These are phyloP conservation scores for Fraxinus floribunda DNA, from an alignment of 305 asterid genomes.

Conservation along the genomic window DNA sequence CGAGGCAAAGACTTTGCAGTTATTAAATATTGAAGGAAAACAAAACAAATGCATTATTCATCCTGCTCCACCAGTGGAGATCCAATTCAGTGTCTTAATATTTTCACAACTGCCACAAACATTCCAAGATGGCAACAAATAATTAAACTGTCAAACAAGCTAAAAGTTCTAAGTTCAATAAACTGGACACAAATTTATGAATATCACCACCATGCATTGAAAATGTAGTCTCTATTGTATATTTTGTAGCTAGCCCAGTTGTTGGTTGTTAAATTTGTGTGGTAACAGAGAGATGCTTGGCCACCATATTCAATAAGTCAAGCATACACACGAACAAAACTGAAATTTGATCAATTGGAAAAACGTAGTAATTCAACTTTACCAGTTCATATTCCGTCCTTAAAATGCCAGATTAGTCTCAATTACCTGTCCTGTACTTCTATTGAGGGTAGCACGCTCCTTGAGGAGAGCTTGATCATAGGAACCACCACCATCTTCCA, in stretches of 20 bases:
- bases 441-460: conserved; percentile 77
- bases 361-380: background rate
- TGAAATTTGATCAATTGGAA: background rate
- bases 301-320: conserved; percentile 14
- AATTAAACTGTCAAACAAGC: background rate
- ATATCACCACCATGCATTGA: background rate
- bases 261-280: conserved; percentile 13
- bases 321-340: background rate
- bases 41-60: background rate
- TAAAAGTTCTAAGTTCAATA: background rate
- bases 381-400: background rate
- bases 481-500: conserved; percentile 89
- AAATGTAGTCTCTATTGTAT: background rate
- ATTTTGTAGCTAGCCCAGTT: conserved; percentile 8
- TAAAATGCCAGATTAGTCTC: conserved; percentile 8
- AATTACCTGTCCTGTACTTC: conserved; percentile 82
- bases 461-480: conserved; percentile 76
- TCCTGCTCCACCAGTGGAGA: background rate
- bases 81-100: background rate
- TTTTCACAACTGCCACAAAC: background rate
- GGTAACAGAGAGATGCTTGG: background rate
- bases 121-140: background rate
- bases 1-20: background rate
- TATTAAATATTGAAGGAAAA: background rate
- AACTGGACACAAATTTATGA: background rate